A percentile compares a stretch with the other conserved stretches of the same genome.
These are phyloP conservation scores for Phytophthora pini DNA, from an alignment of 352 stramenopile genomes.

Conservation along the genomic window DNA sequence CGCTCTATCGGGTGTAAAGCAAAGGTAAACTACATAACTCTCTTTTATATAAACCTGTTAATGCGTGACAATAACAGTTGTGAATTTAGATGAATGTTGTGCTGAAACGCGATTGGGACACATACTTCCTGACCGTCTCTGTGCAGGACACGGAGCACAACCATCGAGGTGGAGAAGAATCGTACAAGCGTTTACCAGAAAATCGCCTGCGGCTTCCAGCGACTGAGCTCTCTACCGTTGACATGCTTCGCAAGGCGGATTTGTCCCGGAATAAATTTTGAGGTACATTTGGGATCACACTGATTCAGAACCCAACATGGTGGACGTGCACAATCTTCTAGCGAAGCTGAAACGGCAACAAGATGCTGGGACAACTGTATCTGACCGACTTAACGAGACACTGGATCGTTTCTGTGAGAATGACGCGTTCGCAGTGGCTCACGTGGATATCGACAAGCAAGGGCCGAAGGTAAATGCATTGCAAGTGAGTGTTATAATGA, in stretches of 20 bases:
- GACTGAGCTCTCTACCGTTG: not conserved
- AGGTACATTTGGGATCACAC: constrained; percentile 2
- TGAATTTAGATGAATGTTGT: not conserved
- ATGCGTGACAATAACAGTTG: not conserved
- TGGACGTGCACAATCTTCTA: constrained; percentile 4
- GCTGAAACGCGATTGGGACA: not conserved
- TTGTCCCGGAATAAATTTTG: not conserved
- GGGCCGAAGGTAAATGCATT: not conserved
- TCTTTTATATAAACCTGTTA: too few species aligned
- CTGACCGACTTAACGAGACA: not conserved
- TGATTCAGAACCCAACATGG: not conserved
- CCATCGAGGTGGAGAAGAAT: not conserved
- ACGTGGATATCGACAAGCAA: not conserved
- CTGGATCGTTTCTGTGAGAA: constrained; percentile 8
- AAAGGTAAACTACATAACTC: not conserved
- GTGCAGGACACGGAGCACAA: constrained; percentile 5
- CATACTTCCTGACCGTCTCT: not conserved
- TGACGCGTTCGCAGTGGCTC: not conserved
- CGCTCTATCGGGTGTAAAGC: not conserved
- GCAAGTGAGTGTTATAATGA: not conserved
- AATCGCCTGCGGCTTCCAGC: not conserved
- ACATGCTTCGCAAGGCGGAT: constrained; percentile 3
- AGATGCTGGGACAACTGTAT: not conserved
- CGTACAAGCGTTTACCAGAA: not conserved
- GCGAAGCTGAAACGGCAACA: constrained; percentile 1